Percentiles rank a stretch among this genome's conserved stretches.
phyloP scores from a whole-genome alignment of 192 early-diverging fungal species.

The Coemansia sp. region DNA sequence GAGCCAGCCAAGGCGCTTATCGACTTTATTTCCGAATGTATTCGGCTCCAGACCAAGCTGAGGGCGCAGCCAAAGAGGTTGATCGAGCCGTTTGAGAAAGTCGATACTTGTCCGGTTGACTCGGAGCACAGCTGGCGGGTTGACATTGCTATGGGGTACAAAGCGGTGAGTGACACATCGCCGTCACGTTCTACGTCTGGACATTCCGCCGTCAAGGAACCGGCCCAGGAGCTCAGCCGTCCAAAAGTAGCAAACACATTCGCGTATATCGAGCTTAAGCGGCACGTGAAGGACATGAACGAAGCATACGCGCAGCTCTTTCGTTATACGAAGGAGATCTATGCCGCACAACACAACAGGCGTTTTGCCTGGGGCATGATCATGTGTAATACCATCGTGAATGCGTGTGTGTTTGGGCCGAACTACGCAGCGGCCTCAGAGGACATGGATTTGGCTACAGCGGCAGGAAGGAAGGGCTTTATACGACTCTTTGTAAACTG shows the following conservation, averaged over 20 bases:
- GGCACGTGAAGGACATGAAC: neutral
- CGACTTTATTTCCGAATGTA: neutral
- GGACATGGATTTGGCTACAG: neutral
- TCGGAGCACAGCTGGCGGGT: neutral
- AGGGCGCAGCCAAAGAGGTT: neutral
- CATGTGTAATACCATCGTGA: neutral
- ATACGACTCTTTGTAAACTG: neutral
- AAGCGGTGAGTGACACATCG: no score
- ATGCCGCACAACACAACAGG: neutral
- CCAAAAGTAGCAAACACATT: neutral
- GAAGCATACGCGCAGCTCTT: slow-evolving; percentile 1
- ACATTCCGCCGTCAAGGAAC: neutral
- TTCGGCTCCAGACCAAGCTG: neutral
- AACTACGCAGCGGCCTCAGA: neutral
- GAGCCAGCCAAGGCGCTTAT: neutral
- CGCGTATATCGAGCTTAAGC: slow-evolving; percentile 1
- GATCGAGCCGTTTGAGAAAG: neutral
- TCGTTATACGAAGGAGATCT: slow-evolving; percentile 1
- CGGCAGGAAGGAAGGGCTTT: neutral
- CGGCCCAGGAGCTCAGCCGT: neutral
- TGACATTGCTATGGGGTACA: neutral
- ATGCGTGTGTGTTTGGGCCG: slow-evolving; percentile 3
- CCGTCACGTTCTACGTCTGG: no score
- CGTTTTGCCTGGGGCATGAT: slow-evolving; percentile 6
- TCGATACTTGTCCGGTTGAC: neutral